phyloP scores from a whole-genome alignment of 1,284 basidiomycete species.

The Gymnopus androsaceus region DNA sequence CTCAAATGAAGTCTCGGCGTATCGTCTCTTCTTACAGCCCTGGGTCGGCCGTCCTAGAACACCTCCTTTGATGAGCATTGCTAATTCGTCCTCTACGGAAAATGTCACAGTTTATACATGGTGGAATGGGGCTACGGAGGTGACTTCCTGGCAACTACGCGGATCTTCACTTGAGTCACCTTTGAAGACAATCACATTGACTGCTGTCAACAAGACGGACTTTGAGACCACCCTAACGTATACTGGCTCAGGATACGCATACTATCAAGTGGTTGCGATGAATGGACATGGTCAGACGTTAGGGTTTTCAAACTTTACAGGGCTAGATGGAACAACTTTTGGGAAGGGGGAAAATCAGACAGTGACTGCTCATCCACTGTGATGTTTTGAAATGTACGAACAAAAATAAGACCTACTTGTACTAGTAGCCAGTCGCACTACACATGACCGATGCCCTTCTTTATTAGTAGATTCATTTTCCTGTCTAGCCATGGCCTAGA shows the following conservation, averaged over 20 bases:
- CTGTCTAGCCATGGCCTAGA: no score
- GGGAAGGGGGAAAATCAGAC: not conserved
- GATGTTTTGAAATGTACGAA: not conserved
- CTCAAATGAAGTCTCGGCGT: not conserved
- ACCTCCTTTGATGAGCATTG: not conserved
- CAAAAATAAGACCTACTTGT: not conserved
- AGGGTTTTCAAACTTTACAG: not conserved
- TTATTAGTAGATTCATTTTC: no score
- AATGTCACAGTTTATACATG: not conserved
- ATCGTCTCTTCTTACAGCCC: not conserved
- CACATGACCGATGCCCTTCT: no score
- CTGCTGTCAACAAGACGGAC: conserved; percentile 1
- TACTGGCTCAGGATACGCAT: conserved; percentile 5
- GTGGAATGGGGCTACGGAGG: conserved; percentile 11
- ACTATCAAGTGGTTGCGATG: conserved; percentile 7
- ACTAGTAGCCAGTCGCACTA: no score
- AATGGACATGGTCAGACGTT: not conserved
- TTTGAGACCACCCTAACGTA: conserved; percentile 10
- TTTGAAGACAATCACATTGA: not conserved
- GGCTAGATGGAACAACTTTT: conserved; percentile 1
- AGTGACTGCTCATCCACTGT: not conserved
- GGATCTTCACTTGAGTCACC: conserved; percentile 2
- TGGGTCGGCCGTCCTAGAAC: conserved; percentile 2
- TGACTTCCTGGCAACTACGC: conserved; percentile 5
- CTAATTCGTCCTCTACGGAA: not conserved